These are phyloP conservation scores for Cutaneotrichosporon curvatum DNA, from an alignment of 1,284 basidiomycete genomes.

Conservation along the genomic window DNA sequence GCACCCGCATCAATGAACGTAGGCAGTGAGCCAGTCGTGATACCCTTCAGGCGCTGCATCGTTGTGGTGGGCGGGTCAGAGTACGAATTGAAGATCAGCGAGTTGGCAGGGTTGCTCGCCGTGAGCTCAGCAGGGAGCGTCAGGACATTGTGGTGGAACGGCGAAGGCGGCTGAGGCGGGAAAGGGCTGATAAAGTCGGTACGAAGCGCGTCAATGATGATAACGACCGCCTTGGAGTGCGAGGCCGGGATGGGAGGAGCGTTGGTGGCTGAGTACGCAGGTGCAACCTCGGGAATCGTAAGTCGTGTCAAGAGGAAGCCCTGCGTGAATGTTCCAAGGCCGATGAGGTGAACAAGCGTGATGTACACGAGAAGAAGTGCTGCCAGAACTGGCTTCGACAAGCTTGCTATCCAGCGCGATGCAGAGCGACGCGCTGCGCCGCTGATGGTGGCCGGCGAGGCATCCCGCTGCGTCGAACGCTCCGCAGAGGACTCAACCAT, in stretches of 20 bases:
- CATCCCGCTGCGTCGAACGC: not conserved
- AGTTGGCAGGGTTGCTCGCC: slow-evolving; percentile 56
- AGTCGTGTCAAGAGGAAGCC: slow-evolving; percentile 82
- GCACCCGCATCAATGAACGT: slow-evolving; percentile 91
- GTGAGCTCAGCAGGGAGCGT: slow-evolving; percentile 69
- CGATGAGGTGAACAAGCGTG: slow-evolving; percentile 48
- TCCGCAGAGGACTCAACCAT: not conserved
- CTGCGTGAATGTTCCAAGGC: slow-evolving; percentile 64
- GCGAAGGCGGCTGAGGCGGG: slow-evolving; percentile 54
- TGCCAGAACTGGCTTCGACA: slow-evolving; percentile 34
- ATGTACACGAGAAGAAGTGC: slow-evolving; percentile 57
- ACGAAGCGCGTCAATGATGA: slow-evolving; percentile 88
- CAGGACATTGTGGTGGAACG: slow-evolving; percentile 74
- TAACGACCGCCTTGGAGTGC: slow-evolving; percentile 69
- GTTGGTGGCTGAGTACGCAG: slow-evolving; percentile 46
- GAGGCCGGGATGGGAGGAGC: slow-evolving; percentile 53
- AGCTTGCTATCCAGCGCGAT: slow-evolving; percentile 22
- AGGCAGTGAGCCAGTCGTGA: slow-evolving; percentile 91
- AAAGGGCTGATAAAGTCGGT: slow-evolving; percentile 86
- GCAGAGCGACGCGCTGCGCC: slow-evolving; percentile 11
- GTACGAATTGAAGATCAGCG: slow-evolving; percentile 80
- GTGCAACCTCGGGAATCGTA: slow-evolving; percentile 57
- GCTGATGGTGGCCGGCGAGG: slow-evolving; percentile 1
- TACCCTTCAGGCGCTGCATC: slow-evolving; percentile 86
- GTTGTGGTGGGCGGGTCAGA: slow-evolving; percentile 95